Evolutionary conservation across 306 rosid genomes (phyloP), one percentile per base, ranked within the genome.

Genomic region (Castanea mollissima): DNA sequence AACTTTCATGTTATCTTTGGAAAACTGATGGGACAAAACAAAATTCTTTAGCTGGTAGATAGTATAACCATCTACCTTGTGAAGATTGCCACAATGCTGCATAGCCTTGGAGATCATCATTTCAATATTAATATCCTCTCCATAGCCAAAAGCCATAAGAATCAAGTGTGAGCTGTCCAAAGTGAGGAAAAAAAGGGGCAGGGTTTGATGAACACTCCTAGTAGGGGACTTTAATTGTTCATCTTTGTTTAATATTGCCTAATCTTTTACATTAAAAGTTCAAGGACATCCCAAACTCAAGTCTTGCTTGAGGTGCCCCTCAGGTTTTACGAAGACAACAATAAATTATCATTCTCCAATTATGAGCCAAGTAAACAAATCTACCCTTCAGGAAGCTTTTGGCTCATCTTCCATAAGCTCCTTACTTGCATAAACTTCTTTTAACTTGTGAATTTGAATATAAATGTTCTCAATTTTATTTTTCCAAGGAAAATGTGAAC

Each of bases 401-500:
- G 23, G 34, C 25, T 59, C 27, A 59, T 11, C 29, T 23, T 59
- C 18, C 32, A 52, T 31, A 74, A 11, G 69, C 72, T 29, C 49
- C 72, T 67, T 67, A 31, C 72, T 67, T 20, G 3, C 58, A 44
- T 16, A 13, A 31, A 69, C 62, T 29, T 52, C 14, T 71, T 83
- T 73, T 38, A 25, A 29, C 54, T 55, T 38, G 64, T 23, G 57
- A 65, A 55, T 31, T 68, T 65, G 25, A 58, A 55, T n/a, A 62
- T 35, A 4, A n/a, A 29, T 13, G 62, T 79, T 64, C 49, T 77
- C 55, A 29, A 81, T 76, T 57, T n/a, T 46, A 55, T 56, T 27
- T 56, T 49, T 51, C 35, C 51, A 74, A 59, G 79, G 81, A 41
- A 31, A 25, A 60, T 31, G 73, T 77, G 81, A 73, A 90, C 97